Evolutionary conservation across 305 asterid genomes (phyloP).

Genomic region (Fraxinus xanthoxyloides): DNA sequence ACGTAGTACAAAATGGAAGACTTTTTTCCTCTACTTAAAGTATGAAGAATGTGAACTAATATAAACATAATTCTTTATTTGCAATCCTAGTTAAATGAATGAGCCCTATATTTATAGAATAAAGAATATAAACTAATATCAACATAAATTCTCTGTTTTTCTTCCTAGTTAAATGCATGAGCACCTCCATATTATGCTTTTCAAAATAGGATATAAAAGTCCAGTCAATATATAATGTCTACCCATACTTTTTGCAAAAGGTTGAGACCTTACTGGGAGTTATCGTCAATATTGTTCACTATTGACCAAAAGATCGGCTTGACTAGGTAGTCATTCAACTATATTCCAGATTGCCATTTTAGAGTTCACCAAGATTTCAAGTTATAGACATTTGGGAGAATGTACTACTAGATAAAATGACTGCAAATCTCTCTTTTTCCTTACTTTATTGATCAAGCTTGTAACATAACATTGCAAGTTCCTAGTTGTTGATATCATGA

Average conservation of each 20-base stretch:
- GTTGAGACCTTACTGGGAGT: constrained; percentile 1
- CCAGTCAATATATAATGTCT: constrained; percentile 10
- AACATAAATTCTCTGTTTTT: not conserved
- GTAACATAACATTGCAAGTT: not conserved
- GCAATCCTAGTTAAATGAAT: not conserved
- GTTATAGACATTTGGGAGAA: not conserved
- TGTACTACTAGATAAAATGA: not conserved
- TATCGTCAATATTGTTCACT: not conserved
- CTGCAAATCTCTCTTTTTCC: not conserved
- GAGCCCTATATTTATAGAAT: not conserved
- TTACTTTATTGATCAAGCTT: constrained; percentile 4
- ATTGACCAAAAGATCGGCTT: constrained; percentile 6
- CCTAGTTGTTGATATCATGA: not conserved
- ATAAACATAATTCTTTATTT: not conserved
- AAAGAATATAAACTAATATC: not conserved
- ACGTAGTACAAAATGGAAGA: not conserved
- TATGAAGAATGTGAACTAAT: not conserved
- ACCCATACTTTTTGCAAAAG: not conserved
- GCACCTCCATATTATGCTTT: constrained; percentile 12
- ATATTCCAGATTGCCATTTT: not conserved
- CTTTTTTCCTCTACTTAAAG: not conserved
- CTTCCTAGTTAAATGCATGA: not conserved
- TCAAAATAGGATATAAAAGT: constrained; percentile 2
- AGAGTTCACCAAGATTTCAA: constrained; percentile 1
- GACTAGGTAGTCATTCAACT: not conserved